These are phyloP conservation scores for Populus tomentosa DNA, from an alignment of 441 rosid species.

Conservation along the genomic window DNA sequence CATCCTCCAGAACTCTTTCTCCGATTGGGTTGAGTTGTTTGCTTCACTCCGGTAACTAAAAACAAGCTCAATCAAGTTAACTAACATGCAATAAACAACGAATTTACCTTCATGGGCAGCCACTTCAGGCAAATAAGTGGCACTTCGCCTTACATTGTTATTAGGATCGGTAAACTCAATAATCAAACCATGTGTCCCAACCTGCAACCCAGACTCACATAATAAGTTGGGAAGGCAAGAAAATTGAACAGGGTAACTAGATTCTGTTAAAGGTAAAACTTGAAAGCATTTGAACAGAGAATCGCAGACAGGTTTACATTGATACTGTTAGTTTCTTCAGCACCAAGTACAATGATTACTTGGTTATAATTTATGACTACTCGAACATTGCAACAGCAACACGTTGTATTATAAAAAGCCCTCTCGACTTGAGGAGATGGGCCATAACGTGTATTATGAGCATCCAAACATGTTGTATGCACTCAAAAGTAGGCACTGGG, in stretches of 20 bases:
- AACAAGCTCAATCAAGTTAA: not conserved
- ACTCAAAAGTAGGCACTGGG: not conserved
- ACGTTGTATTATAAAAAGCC: too few relatives aligned
- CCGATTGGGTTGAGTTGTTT: not conserved
- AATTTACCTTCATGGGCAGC: conserved; percentile 89
- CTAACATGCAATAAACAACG: not conserved
- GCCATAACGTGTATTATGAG: not conserved
- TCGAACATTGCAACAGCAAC: not conserved
- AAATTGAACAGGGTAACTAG: not conserved
- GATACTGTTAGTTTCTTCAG: not conserved
- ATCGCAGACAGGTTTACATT: not conserved
- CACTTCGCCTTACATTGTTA: conserved; percentile 55
- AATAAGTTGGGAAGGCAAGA: not conserved
- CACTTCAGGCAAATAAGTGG: conserved; percentile 96
- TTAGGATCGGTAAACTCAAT: conserved; percentile 86
- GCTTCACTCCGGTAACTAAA: not conserved
- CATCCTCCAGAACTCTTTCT: not conserved
- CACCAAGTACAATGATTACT: not conserved
- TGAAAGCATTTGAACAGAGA: not conserved
- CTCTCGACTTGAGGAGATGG: not conserved
- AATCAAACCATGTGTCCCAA: conserved; percentile 88
- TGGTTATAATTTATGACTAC: not conserved
- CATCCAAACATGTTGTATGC: not conserved
- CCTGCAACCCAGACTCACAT: conserved; percentile 36
- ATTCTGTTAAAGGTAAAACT: not conserved